Evolutionary conservation across 768 basidiomycete species (phyloP).

Genomic region (Tylopilus sp.): DNA sequence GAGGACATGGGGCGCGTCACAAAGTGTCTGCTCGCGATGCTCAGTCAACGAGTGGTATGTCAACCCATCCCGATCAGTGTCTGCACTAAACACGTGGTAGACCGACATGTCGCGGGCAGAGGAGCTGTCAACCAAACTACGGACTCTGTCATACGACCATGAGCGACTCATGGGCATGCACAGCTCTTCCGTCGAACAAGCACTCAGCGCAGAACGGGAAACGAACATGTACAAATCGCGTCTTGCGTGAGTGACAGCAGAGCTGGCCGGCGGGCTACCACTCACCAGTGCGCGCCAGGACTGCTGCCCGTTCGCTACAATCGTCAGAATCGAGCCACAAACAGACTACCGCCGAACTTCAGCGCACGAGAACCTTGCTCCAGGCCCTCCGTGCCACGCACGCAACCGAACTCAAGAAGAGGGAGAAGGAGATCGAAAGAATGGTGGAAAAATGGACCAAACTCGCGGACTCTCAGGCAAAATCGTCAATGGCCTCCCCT

Average conservation of each 20-base stretch:
- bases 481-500: constrained; percentile 44
- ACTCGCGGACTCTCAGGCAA: constrained; percentile 64
- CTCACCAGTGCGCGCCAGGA: constrained; percentile 34
- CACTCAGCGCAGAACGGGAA: constrained; percentile 77
- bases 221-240: constrained; percentile 69
- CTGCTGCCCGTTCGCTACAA: constrained; percentile 51
- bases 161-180: constrained; percentile 72
- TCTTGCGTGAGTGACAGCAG: constrained; percentile 51
- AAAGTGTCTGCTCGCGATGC: constrained; percentile 73
- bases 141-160: constrained; percentile 78
- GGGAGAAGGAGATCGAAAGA: constrained; percentile 75
- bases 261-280: neutral
- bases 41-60: constrained; percentile 75
- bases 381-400: constrained; percentile 69
- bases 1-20: constrained; percentile 54
- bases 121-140: constrained; percentile 66
- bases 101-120: constrained; percentile 80
- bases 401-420: constrained; percentile 71
- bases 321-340: constrained; percentile 65
- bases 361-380: constrained; percentile 64
- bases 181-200: constrained; percentile 51
- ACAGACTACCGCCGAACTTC: constrained; percentile 64
- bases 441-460: constrained; percentile 74
- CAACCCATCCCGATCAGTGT: neutral
- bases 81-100: constrained; percentile 32